Conservation (phyloP, 352 stramenopile species). For the Phytophthora pisi region DNA sequence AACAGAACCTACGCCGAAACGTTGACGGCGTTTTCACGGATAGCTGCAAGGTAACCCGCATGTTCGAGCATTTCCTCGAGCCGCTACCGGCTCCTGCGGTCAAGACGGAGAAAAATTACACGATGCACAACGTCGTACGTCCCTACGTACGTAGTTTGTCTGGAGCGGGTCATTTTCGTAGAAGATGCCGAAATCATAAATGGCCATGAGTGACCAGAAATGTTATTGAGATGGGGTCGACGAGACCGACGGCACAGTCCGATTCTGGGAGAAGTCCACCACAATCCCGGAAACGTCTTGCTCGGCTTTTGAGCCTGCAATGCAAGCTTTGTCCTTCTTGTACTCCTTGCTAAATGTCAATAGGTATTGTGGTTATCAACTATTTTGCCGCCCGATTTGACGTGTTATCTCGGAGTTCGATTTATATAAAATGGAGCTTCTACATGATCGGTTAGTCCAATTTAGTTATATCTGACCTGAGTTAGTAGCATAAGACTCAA, state of each 20-base stretch:
- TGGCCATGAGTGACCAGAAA: slow-evolving; percentile 15
- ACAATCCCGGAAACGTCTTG: slow-evolving; percentile 9
- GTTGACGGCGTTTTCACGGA: background rate
- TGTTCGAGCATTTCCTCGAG: background rate
- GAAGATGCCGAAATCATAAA: slow-evolving; percentile 30
- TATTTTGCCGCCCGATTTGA: too few relatives aligned
- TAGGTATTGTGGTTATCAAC: too few relatives aligned
- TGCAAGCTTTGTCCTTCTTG: too few relatives aligned
- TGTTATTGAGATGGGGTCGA: slow-evolving; percentile 23
- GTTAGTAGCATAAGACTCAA: too few relatives aligned
- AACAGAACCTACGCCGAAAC: background rate
- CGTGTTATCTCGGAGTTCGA: too few relatives aligned
- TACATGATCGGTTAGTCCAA: too few relatives aligned
- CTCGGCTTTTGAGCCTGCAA: too few relatives aligned
- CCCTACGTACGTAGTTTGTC: slow-evolving; percentile 11
- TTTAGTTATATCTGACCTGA: too few relatives aligned
- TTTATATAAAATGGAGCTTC: too few relatives aligned
- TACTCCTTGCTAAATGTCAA: too few relatives aligned
- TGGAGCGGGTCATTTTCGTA: slow-evolving; percentile 12
- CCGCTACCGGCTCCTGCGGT: background rate
- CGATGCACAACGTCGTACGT: too few relatives aligned
- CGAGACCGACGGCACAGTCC: slow-evolving; percentile 11
- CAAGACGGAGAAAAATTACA: too few relatives aligned
- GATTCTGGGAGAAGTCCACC: slow-evolving; percentile 30
- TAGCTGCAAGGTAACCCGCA: background rate